Evolutionary conservation across 208 protist genomes (phyloP), one percentile per base, ranked within the genome.

Genomic region (Trypanosoma melophagium): DNA sequence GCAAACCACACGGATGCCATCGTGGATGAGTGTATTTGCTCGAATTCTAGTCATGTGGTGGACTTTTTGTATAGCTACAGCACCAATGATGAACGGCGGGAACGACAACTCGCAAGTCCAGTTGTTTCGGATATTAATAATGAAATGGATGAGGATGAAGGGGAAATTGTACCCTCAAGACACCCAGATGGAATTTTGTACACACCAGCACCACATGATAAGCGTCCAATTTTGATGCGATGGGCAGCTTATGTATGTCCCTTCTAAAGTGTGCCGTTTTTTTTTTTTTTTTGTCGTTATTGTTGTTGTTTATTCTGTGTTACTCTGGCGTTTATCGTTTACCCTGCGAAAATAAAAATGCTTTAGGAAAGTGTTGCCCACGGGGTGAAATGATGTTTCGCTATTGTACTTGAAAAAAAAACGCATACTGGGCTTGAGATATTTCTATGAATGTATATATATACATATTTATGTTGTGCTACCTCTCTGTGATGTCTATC

Each of bases 1-100:
- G 86, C 85, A 10, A 86, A 71, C 13, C 90, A 95, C 79, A 95
- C 90, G 4, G 83, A 91, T 73, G 66, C 83, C 41, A 92, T 95
- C 62, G 81, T 95, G 42, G 90, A 95, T 63, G 86, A 95, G 70
- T 77, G 79, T 7, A 70, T 95, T 8, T 70, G 61, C 0, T 79
- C 68, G n/a, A 66, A 74, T 21, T 74, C 73, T 66, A 93, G 84
- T 60, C 80, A 87, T 66, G 58, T 85, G 44, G 80, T 90, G 0
- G 86, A 95, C 58, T 92, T 92, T 54, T 62, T 95, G n/a, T 72
- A 49, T 55, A 76, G 77, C 76, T 92, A 89, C 71, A 63, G 76
- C 55, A 60, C 71, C 10, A 69, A 67, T 57, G 65, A 83, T 31
- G 66, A 9, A 47, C 7, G 22, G 9, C 47, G 52, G 0, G 40